Conservation (phyloP, 495 filamentous ascomycete genomes). For the Aspergillus diversus region DNA sequence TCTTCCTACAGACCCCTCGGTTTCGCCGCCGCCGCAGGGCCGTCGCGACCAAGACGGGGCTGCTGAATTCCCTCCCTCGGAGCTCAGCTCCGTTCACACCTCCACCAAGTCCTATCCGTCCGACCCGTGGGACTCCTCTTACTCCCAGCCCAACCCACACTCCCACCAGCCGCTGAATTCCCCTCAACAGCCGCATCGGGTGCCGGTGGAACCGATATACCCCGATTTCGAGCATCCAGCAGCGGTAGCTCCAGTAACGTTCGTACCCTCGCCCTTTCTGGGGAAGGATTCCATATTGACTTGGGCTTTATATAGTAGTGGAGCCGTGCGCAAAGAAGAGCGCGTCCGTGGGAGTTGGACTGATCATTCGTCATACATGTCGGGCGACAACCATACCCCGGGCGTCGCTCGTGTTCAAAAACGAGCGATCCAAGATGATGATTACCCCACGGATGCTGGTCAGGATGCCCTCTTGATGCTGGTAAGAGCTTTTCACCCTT, state of each 20-base stretch:
- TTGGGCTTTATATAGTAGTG: conserved; percentile 33
- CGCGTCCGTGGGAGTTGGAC: conserved; percentile 41
- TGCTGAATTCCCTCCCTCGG: conserved; percentile 15
- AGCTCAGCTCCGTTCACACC: conserved; percentile 15
- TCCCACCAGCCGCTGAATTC: conserved; percentile 13
- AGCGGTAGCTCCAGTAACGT: conserved; percentile 23
- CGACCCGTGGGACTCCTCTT: conserved; percentile 23
- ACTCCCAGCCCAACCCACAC: conserved; percentile 6
- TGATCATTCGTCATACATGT: conserved; percentile 47
- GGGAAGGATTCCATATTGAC: conserved; percentile 34
- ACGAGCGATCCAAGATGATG: conserved; percentile 32
- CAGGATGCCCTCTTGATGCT: conserved; percentile 47
- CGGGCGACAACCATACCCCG: conserved; percentile 35
- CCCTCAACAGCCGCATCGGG: conserved; percentile 8
- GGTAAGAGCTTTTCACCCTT: conserved; percentile 26
- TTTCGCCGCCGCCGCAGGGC: conserved; percentile 18
- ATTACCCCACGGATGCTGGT: conserved; percentile 29
- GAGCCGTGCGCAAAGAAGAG: conserved; percentile 38
- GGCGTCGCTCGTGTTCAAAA: conserved; percentile 36
- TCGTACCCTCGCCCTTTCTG: conserved; percentile 25
- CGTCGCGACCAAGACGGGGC: conserved; percentile 8
- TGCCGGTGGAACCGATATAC: conserved; percentile 18
- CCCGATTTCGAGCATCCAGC: conserved; percentile 19
- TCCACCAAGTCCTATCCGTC: conserved; percentile 15
- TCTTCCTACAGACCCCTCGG: conserved; percentile 26